A percentile compares a stretch with the other conserved stretches of the same genome.
phyloP scores from a whole-genome alignment of 176 grass and related monocot genomes.

The Poa annua region DNA sequence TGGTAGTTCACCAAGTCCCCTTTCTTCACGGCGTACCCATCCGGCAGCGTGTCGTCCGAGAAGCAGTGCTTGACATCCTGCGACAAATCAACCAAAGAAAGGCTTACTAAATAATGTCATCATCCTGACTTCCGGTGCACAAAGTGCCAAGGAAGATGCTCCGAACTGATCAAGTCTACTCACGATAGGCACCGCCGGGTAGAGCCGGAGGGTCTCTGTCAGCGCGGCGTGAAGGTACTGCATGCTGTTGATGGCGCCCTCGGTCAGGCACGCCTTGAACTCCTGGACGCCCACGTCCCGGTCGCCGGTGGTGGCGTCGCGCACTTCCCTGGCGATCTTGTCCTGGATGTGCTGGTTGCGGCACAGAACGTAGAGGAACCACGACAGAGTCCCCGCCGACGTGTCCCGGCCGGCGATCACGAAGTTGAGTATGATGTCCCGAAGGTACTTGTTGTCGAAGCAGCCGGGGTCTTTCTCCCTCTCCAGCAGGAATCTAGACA shows the following conservation, averaged over 20 bases:
- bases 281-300: constrained; percentile 5
- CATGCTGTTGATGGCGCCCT: constrained; percentile 59
- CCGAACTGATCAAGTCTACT: neutral
- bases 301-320: constrained; percentile 21
- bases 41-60: constrained; percentile 73
- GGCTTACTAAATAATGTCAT: too few relatives aligned
- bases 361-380: constrained; percentile 60
- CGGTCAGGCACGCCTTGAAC: constrained; percentile 40
- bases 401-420: constrained; percentile 73
- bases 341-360: constrained; percentile 49
- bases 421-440: constrained; percentile 79
- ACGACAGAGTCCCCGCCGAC: constrained; percentile 57
- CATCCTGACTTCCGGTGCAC: too few relatives aligned
- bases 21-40: constrained; percentile 61
- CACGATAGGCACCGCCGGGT: constrained; percentile 70
- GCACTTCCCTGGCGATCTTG: constrained; percentile 52
- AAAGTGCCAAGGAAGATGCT: too few relatives aligned
- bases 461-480: constrained; percentile 37
- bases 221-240: constrained; percentile 78
- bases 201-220: constrained; percentile 73
- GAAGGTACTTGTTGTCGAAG: constrained; percentile 58
- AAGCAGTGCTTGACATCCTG: constrained; percentile 77
- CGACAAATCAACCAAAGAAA: neutral
- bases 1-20: constrained; percentile 81
- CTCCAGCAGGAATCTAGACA: constrained; percentile 73